Percentiles rank a stretch among this genome's conserved stretches.
phyloP scores from a whole-genome alignment of 179 eudicot genomes.

The Spergularia azorica region DNA sequence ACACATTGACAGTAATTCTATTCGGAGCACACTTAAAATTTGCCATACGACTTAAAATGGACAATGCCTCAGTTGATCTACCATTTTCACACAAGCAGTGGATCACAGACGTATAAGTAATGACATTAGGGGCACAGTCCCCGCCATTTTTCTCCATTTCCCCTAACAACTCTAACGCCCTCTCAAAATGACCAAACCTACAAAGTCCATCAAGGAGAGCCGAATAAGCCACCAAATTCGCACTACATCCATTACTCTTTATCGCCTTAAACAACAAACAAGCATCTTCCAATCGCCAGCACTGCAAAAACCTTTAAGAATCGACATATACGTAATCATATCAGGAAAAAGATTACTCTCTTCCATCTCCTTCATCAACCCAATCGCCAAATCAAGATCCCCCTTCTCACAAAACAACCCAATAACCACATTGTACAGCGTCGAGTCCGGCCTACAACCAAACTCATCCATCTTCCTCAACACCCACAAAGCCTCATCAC shows the following conservation, averaged over 20 bases:
- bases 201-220: slow-evolving; percentile 74
- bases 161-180: slow-evolving; percentile 58
- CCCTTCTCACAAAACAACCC: slow-evolving; percentile 62
- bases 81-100: slow-evolving; percentile 61
- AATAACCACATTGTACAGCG: slow-evolving; percentile 66
- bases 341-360: slow-evolving; percentile 53
- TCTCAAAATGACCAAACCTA: slow-evolving; percentile 50
- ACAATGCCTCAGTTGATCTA: slow-evolving; percentile 53
- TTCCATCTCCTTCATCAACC: slow-evolving; percentile 68
- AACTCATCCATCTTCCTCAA: slow-evolving; percentile 72
- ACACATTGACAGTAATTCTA: slow-evolving; percentile 49
- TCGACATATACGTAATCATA: slow-evolving; percentile 64
- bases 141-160: slow-evolving; percentile 76
- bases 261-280: slow-evolving; percentile 53
- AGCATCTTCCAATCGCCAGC: slow-evolving; percentile 67
- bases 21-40: slow-evolving; percentile 53
- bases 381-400: slow-evolving; percentile 43
- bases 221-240: slow-evolving; percentile 64
- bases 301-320: slow-evolving; percentile 66
- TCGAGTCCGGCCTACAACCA: slow-evolving; percentile 60
- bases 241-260: slow-evolving; percentile 56
- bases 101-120: slow-evolving; percentile 66
- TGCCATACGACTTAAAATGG: slow-evolving; percentile 62
- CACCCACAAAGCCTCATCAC: slow-evolving; percentile 67
- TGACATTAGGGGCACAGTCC: slow-evolving; percentile 59